Percentiles rank a stretch among this genome's conserved stretches.
phyloP scores from a whole-genome alignment of 352 stramenopile species.

The Phytophthora pinifolia region DNA sequence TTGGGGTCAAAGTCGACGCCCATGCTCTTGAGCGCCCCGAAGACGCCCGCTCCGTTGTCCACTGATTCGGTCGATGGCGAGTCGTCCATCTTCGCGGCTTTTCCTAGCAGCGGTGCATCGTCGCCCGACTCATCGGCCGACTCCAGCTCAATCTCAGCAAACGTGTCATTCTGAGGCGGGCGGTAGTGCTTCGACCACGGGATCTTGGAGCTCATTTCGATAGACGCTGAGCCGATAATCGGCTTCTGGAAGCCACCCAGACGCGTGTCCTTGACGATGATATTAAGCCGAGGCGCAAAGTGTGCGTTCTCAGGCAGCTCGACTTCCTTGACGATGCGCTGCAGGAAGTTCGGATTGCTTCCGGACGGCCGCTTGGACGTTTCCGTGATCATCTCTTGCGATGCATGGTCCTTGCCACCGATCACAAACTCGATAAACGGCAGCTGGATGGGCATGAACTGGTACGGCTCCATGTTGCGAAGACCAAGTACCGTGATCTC shows the following conservation, averaged over 20 bases:
- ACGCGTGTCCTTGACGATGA: conserved; percentile 89
- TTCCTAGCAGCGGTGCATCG: conserved; percentile 51
- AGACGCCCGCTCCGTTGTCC: conserved; percentile 84
- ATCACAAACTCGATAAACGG: conserved; percentile 90
- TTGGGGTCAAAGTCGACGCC: conserved; percentile 76
- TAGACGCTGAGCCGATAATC: conserved; percentile 81
- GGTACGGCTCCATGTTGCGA: conserved; percentile 87
- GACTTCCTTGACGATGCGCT: conserved; percentile 88
- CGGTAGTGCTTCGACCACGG: conserved; percentile 81
- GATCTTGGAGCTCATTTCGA: conserved; percentile 86
- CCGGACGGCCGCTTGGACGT: conserved; percentile 80
- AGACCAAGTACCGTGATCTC: conserved; percentile 87
- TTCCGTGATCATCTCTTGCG: conserved; percentile 87
- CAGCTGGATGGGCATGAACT: conserved; percentile 88
- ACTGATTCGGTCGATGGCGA: conserved; percentile 39
- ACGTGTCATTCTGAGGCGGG: conserved; percentile 60
- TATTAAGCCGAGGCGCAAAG: conserved; percentile 88
- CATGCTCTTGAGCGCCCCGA: conserved; percentile 86
- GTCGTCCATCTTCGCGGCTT: conserved; percentile 20
- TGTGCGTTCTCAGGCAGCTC: conserved; percentile 86
- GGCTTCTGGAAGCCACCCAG: conserved; percentile 85
- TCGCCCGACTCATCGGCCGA: conserved; percentile 55
- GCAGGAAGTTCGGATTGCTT: conserved; percentile 89
- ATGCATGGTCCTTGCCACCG: conserved; percentile 74
- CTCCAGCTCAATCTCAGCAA: conserved; percentile 72